phyloP scores from a whole-genome alignment of 192 early-diverging fungal genomes.

The Podila verticillata region DNA sequence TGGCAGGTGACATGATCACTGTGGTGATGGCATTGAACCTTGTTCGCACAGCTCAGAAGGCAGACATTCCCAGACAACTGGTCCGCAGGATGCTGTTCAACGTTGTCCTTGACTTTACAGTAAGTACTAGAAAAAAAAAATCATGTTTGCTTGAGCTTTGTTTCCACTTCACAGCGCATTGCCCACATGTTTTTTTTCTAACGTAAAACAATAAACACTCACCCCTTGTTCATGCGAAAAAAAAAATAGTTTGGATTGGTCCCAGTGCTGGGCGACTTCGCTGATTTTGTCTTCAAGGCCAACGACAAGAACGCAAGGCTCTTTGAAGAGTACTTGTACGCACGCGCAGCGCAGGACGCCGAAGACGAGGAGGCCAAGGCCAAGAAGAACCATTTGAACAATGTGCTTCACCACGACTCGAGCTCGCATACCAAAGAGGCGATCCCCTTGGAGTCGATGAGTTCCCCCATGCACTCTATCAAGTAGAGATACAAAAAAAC shows the following conservation, averaged over 20 bases:
- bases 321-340: constrained; percentile 57
- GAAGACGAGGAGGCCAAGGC: constrained; percentile 16
- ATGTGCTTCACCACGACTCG: not conserved
- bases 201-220: constrained; percentile 1
- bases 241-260: constrained; percentile 56
- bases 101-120: constrained; percentile 60
- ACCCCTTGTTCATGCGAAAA: not conserved
- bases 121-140: constrained; percentile 24
- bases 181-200: not conserved
- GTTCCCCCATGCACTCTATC: too few species aligned
- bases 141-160: not conserved
- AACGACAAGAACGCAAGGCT: constrained; percentile 62
- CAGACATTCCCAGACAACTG: constrained; percentile 54
- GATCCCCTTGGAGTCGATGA: too few species aligned
- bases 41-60: constrained; percentile 51
- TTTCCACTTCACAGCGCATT: not conserved
- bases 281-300: constrained; percentile 60
- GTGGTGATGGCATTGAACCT: constrained; percentile 51
- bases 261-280: constrained; percentile 60
- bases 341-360: constrained; percentile 19
- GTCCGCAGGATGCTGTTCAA: constrained; percentile 57
- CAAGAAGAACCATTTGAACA: not conserved
- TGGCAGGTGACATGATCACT: constrained; percentile 58
- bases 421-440: not conserved
- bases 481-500: too few species aligned